A percentile compares a stretch with the other conserved stretches of the same genome.
These are phyloP conservation scores for Coniochaeta sp. DNA, from an alignment of 2,329 filamentous ascomycete genomes.

Conservation along the genomic window DNA sequence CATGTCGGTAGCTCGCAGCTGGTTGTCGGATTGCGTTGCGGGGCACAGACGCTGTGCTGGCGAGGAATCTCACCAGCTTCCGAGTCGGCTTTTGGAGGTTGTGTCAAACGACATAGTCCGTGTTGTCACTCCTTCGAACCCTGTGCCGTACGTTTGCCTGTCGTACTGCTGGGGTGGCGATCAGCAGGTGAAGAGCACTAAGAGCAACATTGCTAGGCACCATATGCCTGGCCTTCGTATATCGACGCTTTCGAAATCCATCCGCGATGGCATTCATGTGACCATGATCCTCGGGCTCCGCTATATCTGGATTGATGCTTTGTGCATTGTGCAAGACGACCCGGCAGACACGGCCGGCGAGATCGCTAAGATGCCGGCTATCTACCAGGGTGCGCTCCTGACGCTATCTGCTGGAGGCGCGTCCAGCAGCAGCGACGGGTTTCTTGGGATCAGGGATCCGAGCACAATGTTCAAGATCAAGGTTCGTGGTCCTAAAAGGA, in stretches of 20 bases:
- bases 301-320: slow-evolving; percentile 6
- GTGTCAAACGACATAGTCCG: background rate
- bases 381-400: background rate
- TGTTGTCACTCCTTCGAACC: background rate
- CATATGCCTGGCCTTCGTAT: background rate
- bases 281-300: background rate
- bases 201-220: background rate
- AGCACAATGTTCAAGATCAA: background rate
- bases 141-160: background rate
- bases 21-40: background rate
- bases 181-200: background rate
- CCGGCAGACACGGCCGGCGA: background rate
- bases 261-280: background rate
- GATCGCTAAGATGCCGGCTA: background rate
- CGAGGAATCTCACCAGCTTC: background rate
- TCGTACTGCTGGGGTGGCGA: slow-evolving; percentile 8
- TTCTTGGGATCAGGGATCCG: background rate
- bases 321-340: slow-evolving; percentile 5
- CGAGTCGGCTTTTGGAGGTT: background rate
- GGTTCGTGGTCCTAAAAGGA: background rate
- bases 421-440: background rate
- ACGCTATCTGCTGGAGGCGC: background rate
- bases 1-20: background rate
- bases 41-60: background rate
- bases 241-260: background rate